Conservation (phyloP, 495 filamentous ascomycete species). For the Lophiotrema nucula region DNA sequence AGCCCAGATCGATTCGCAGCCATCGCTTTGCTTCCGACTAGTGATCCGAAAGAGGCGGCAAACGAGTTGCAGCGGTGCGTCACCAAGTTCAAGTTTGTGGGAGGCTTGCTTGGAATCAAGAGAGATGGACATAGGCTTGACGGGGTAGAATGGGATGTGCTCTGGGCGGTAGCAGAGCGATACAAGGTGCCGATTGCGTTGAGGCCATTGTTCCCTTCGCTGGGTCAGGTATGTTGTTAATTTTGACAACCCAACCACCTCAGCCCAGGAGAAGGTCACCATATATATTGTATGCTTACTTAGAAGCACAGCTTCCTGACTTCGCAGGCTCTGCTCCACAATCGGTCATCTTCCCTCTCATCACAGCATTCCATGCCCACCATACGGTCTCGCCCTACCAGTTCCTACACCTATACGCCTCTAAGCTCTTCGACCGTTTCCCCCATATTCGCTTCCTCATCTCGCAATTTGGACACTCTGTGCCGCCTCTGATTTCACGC, state of each 20-base stretch:
- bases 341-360: constrained; percentile 43
- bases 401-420: constrained; percentile 45
- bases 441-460: constrained; percentile 49
- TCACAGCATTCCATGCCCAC: constrained; percentile 47
- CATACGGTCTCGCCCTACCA: constrained; percentile 50
- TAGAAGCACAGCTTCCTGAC: constrained; percentile 24
- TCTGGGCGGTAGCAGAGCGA: constrained; percentile 51
- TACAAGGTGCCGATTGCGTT: constrained; percentile 50
- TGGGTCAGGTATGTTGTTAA: constrained; percentile 4
- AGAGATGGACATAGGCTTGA: constrained; percentile 51
- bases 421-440: constrained; percentile 51
- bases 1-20: constrained; percentile 52
- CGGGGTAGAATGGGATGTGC: constrained; percentile 43
- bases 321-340: constrained; percentile 9
- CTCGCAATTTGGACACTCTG: constrained; percentile 50
- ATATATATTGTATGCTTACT: constrained; percentile 46
- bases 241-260: constrained; percentile 27
- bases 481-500: constrained; percentile 48
- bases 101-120: constrained; percentile 58
- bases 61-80: constrained; percentile 51
- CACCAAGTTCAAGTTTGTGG: constrained; percentile 51
- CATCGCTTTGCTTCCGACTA: constrained; percentile 56
- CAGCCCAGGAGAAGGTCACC: background rate
- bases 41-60: constrained; percentile 46
- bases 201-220: constrained; percentile 4